Conservation (phyloP, 2,329 filamentous ascomycete species). For the Pseudocercospora ulei region DNA sequence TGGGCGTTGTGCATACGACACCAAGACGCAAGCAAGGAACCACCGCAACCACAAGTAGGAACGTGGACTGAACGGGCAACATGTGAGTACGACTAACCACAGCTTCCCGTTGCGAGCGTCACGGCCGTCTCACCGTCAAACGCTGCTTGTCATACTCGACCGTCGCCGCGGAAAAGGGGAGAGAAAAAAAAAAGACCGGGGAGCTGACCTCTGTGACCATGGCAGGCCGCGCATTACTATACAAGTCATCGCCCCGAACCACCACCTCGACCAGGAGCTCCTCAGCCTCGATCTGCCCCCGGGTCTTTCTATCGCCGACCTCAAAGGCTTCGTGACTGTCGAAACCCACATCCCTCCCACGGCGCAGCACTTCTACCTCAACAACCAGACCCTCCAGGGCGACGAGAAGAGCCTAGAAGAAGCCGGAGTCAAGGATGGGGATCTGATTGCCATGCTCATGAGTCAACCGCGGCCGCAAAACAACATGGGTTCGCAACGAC, state of each 20-base stretch:
- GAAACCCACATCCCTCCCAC: conserved; percentile 64
- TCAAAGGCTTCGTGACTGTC: conserved; percentile 80
- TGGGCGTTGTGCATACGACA: conserved; percentile 19
- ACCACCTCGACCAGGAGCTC: conserved; percentile 59
- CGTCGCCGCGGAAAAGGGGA: too few relatives aligned
- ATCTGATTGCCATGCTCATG: conserved; percentile 85
- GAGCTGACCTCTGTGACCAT: conserved; percentile 23
- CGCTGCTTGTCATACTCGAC: conserved; percentile 22
- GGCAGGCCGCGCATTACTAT: conserved; percentile 72
- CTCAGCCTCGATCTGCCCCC: conserved; percentile 71
- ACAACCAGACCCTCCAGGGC: conserved; percentile 69
- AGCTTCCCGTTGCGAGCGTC: conserved; percentile 10
- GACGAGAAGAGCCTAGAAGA: conserved; percentile 72
- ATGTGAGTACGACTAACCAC: conserved; percentile 26
- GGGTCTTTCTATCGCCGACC: conserved; percentile 70
- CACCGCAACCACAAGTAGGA: conserved; percentile 11
- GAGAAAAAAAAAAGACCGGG: too few relatives aligned
- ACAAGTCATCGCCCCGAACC: conserved; percentile 66
- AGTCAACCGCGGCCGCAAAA: conserved; percentile 41
- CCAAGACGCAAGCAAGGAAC: conserved; percentile 18
- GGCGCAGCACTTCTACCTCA: conserved; percentile 79
- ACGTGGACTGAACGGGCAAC: conserved; percentile 18
- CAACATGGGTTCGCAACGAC: conserved; percentile 31
- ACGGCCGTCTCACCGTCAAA: conserved; percentile 28
- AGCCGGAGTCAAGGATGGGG: conserved; percentile 71